Evolutionary conservation across 2,329 filamentous ascomycete species (phyloP).

Genomic region (Phaeophleospora eucalypticola): DNA sequence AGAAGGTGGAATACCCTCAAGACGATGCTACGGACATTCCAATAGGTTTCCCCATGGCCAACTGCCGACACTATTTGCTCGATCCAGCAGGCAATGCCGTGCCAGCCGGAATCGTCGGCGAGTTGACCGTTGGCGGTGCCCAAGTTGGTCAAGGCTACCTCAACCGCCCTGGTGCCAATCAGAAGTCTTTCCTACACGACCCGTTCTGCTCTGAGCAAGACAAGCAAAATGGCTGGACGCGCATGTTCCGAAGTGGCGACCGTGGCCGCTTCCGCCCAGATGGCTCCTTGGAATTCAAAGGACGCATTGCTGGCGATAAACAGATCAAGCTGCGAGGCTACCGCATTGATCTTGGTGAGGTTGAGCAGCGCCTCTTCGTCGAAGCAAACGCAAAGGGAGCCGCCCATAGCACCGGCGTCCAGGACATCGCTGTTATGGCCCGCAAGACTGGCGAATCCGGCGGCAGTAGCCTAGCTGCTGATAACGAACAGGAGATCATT

Average conservation of each 20-base stretch:
- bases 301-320: constrained; percentile 41
- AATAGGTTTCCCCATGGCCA: constrained; percentile 27
- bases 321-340: constrained; percentile 46
- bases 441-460: no score
- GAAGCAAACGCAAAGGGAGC: constrained; percentile 18
- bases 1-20: neutral
- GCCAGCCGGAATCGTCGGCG: constrained; percentile 40
- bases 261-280: constrained; percentile 31
- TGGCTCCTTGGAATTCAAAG: constrained; percentile 34
- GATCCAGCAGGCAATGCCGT: constrained; percentile 37
- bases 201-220: neutral
- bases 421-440: no score
- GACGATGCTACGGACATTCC: neutral
- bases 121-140: constrained; percentile 40
- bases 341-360: constrained; percentile 46
- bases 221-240: neutral
- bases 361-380: constrained; percentile 36
- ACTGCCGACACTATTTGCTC: constrained; percentile 39
- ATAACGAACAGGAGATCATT: constrained; percentile 27
- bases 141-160: constrained; percentile 37
- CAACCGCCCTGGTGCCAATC: constrained; percentile 1
- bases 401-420: constrained; percentile 27
- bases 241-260: constrained; percentile 40
- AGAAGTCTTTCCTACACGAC: neutral
- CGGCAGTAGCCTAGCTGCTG: no score